Evolutionary conservation across 208 protist species (phyloP), one percentile per base, ranked within the genome.

Genomic region (Crithidia thermophila): DNA sequence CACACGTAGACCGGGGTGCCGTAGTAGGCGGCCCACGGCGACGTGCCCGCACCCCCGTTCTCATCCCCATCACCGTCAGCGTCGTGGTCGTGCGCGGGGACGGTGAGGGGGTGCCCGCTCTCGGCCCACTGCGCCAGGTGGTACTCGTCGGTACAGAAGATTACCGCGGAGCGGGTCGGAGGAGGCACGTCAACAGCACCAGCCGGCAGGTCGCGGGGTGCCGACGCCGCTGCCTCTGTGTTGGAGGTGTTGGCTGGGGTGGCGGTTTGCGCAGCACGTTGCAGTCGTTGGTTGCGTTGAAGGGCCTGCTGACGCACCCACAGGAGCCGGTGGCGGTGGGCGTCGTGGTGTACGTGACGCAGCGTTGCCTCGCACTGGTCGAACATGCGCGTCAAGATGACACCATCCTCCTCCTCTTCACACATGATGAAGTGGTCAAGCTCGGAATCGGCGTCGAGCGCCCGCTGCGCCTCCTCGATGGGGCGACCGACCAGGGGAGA

Each of bases 1-100:
- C 64, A 70, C 1, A 70, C n/a, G 64, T 70, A 53, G 20, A 70
- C 25, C 2, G 64, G 64, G 0, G 45, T 36, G 11, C 36, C 52
- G 3, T 31, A 31, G 36, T 46, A 59, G 10, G 31, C 23, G 31
- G 52, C 52, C 52, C 52, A 59, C 0, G 16, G 52, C 20, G 20
- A 11, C 4, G 31, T 11, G 7, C 2, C n/a, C n/a, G n/a, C n/a
- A n/a, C n/a, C n/a, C n/a, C n/a, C n/a, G n/a, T n/a, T n/a, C n/a
- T n/a, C n/a, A n/a, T n/a, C n/a, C n/a, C n/a, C n/a, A n/a, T 18
- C 50, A 16, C 3, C 18, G 18, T n/a, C 40, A 37, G 21, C 25
- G 51, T 45, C 39, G 62, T n/a, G 33, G n/a, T 28, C 7, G 34
- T 4, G 55, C 9, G 18, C 7, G n/a, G 7, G 36, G 36, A 30